Conservation (phyloP, 768 basidiomycete species). For the Phanerodontia chrysosporium region DNA sequence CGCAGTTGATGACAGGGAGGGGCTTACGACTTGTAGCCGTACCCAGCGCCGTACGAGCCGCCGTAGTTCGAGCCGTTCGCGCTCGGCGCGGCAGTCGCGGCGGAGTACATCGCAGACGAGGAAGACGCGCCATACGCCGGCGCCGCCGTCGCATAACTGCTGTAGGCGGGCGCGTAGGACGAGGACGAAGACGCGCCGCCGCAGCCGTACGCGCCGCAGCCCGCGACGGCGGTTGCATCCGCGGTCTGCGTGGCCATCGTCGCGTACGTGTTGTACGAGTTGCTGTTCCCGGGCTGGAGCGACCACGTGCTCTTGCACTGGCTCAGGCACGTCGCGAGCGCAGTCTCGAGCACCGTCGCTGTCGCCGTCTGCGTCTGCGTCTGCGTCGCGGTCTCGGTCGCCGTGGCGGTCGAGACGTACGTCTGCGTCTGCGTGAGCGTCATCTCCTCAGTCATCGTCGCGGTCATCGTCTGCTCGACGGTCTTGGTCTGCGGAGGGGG, state of each 20-base stretch:
- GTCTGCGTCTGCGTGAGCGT: slow-evolving; percentile 51
- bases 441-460: slow-evolving; percentile 44
- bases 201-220: slow-evolving; percentile 4
- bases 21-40: slow-evolving; percentile 3
- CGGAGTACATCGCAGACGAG: background rate
- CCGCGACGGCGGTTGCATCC: slow-evolving; percentile 19
- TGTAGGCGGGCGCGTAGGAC: background rate
- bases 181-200: background rate
- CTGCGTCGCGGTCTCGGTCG: slow-evolving; percentile 29
- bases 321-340: slow-evolving; percentile 50
- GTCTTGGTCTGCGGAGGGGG: slow-evolving; percentile 55
- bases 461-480: slow-evolving; percentile 50
- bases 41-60: background rate
- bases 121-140: slow-evolving; percentile 5
- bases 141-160: slow-evolving; percentile 5
- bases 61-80: slow-evolving; percentile 4
- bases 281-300: slow-evolving; percentile 48
- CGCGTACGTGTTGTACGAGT: slow-evolving; percentile 37
- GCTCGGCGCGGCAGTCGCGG: slow-evolving; percentile 7
- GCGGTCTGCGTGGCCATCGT: slow-evolving; percentile 11
- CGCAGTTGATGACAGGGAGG: background rate
- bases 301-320: slow-evolving; percentile 60
- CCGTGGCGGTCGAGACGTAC: slow-evolving; percentile 37
- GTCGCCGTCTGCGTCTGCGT: slow-evolving; percentile 44
- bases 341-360: slow-evolving; percentile 44